phyloP scores from a whole-genome alignment of 441 rosid genomes.

The Melastoma candidum region DNA sequence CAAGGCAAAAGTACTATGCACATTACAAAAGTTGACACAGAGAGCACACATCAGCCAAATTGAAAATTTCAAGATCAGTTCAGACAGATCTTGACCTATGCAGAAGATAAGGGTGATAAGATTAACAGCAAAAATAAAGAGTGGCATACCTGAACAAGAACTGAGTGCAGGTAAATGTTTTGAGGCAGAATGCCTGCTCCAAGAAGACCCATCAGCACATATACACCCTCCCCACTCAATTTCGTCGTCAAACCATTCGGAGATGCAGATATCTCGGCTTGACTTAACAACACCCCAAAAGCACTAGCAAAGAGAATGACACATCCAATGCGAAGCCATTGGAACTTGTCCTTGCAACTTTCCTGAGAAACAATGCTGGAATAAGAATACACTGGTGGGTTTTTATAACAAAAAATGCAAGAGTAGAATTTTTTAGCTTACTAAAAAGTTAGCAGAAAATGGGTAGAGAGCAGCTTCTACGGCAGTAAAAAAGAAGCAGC shows the following conservation, averaged over 20 bases:
- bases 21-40: no score
- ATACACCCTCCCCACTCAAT: conserved; percentile 69
- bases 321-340: conserved; percentile 47
- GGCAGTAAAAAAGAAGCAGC: conserved; percentile 75
- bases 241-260: conserved; percentile 42
- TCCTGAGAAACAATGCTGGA: conserved; percentile 39
- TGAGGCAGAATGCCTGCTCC: conserved; percentile 98
- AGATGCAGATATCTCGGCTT: conserved; percentile 66
- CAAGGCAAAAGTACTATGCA: no score
- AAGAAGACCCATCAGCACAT: conserved; percentile 91
- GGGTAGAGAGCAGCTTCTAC: conserved; percentile 80
- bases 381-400: conserved; percentile 2
- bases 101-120: neutral
- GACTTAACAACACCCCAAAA: conserved; percentile 69
- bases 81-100: neutral
- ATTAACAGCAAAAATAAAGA: conserved; percentile 2
- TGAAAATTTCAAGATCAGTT: neutral
- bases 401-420: neutral
- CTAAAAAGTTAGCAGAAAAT: conserved; percentile 63
- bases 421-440: conserved; percentile 24
- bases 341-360: conserved; percentile 40
- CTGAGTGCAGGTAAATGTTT: conserved; percentile 94
- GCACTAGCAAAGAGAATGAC: conserved; percentile 48
- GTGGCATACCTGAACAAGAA: conserved; percentile 59
- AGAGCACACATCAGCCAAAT: no score